Conservation (phyloP, 352 stramenopile genomes). For the Pythium coloratum region DNA sequence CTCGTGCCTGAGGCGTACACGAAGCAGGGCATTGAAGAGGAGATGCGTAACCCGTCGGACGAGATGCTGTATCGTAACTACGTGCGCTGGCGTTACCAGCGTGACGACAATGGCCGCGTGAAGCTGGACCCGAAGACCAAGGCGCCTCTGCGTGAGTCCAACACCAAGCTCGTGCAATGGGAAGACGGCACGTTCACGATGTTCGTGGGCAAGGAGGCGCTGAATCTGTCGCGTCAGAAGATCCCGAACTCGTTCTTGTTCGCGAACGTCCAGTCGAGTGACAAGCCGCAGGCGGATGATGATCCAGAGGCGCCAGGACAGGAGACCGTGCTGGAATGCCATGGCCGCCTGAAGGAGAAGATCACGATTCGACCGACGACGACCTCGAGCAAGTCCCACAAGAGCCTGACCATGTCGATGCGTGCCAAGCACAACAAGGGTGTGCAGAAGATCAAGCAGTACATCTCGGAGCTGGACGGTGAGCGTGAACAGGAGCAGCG, state of each 20-base stretch:
- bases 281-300: conserved; percentile 63
- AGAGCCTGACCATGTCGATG: conserved; percentile 89
- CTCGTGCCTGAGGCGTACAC: conserved; percentile 81
- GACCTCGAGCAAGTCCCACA: conserved; percentile 81
- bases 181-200: conserved; percentile 84
- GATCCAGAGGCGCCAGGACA: conserved; percentile 56
- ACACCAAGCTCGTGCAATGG: conserved; percentile 86
- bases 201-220: conserved; percentile 82
- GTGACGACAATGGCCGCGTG: conserved; percentile 57
- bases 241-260: conserved; percentile 88
- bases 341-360: conserved; percentile 79
- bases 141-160: conserved; percentile 64
- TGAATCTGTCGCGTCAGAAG: conserved; percentile 83
- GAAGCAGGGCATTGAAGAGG: conserved; percentile 65
- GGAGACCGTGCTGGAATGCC: conserved; percentile 82
- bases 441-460: conserved; percentile 83
- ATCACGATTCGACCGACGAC: conserved; percentile 88
- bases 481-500: conserved; percentile 80
- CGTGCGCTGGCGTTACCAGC: conserved; percentile 75
- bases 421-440: conserved; percentile 89
- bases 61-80: conserved; percentile 88
- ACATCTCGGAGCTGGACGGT: conserved; percentile 85
- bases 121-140: conserved; percentile 65
- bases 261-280: conserved; percentile 70
- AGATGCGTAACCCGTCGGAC: conserved; percentile 84